These are phyloP conservation scores for Eucalyptus cladocalyx DNA, from an alignment of 345 rosid genomes.

Conservation along the genomic window DNA sequence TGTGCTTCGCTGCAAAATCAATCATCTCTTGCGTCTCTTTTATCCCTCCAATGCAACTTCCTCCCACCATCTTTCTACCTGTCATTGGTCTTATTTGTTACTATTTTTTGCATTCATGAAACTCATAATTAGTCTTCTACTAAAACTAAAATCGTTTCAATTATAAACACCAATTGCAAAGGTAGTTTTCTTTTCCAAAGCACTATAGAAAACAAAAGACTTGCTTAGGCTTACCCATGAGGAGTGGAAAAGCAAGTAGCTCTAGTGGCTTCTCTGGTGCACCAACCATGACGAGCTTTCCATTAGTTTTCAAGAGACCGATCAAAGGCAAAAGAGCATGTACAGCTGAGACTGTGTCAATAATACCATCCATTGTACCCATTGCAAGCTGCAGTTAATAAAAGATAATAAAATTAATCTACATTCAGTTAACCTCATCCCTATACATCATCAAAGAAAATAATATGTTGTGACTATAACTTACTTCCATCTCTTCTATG, in stretches of 20 bases:
- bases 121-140: background rate
- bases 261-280: slow-evolving; percentile 35
- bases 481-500: too few relatives aligned
- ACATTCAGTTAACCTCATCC: too few relatives aligned
- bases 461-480: too few relatives aligned
- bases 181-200: background rate
- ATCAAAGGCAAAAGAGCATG: slow-evolving; percentile 33
- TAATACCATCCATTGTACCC: too few relatives aligned
- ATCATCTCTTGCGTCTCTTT: slow-evolving; percentile 23
- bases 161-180: background rate
- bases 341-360: slow-evolving; percentile 10
- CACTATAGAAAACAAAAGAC: background rate
- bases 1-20: slow-evolving; percentile 5
- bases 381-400: too few relatives aligned
- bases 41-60: slow-evolving; percentile 2
- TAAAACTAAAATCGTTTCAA: background rate
- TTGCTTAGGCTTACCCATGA: slow-evolving; percentile 7
- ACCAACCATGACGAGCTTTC: slow-evolving; percentile 41
- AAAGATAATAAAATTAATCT: too few relatives aligned
- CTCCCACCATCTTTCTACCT: slow-evolving; percentile 10
- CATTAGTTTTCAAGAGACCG: slow-evolving; percentile 29
- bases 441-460: too few relatives aligned
- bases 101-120: background rate
- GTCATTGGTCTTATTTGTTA: background rate
- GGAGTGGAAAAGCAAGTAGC: slow-evolving; percentile 12